Conservation (phyloP, 306 rosid species). For the Quillaja saponaria region DNA sequence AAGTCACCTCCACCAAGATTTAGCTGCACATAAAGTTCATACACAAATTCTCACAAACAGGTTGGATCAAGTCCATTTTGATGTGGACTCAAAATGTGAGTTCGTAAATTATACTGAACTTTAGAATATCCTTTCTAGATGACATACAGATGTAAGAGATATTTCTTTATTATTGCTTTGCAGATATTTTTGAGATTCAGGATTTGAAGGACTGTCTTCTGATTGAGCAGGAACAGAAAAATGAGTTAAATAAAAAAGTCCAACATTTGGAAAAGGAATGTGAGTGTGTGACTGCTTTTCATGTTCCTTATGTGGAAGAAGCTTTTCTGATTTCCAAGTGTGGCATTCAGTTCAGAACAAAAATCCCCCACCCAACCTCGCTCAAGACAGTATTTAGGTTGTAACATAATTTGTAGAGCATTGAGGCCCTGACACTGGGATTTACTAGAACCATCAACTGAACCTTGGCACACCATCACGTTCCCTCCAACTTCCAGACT, state of each 20-base stretch:
- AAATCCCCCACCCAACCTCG: no score
- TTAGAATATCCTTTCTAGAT: no score
- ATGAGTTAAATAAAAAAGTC: conserved; percentile 45
- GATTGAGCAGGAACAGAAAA: conserved; percentile 77
- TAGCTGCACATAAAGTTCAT: conserved; percentile 55
- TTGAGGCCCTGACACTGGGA: no score
- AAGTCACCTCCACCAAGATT: conserved; percentile 54
- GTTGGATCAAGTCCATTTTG: conserved; percentile 54
- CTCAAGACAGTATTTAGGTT: no score
- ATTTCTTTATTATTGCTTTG: conserved; percentile 18
- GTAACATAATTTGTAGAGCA: no score
- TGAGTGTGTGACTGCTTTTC: conserved; percentile 36
- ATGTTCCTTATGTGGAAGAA: background rate
- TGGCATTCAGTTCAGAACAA: no score
- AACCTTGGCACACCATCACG: no score
- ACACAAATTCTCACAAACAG: conserved; percentile 56
- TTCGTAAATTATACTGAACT: no score
- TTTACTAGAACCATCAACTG: background rate
- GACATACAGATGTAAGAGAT: no score
- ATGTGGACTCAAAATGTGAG: conserved; percentile 77
- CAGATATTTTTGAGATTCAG: conserved; percentile 66
- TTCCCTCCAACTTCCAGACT: background rate
- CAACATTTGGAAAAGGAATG: conserved; percentile 71
- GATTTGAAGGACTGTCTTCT: conserved; percentile 68
- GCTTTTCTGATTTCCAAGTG: background rate